Evolutionary conservation across 257 asterid species (phyloP).

Genomic region (Jacaranda mimosifolia): DNA sequence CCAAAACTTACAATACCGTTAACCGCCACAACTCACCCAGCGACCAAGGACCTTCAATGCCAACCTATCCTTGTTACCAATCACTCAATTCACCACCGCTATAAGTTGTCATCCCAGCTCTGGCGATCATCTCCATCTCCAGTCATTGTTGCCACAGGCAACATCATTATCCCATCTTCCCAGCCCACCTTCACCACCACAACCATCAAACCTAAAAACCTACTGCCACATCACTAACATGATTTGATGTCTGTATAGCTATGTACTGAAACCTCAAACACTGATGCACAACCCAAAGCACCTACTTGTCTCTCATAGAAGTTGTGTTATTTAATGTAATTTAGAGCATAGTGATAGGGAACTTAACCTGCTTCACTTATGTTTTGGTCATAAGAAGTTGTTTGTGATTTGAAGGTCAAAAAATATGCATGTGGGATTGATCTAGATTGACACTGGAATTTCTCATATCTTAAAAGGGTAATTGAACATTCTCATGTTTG

Average conservation of each 20-base stretch:
- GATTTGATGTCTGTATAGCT: neutral
- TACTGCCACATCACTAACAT: neutral
- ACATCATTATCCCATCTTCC: neutral
- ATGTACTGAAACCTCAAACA: neutral
- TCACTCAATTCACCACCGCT: neutral
- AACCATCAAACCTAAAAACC: neutral
- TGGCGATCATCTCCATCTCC: neutral
- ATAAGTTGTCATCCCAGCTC: neutral
- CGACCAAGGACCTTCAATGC: neutral
- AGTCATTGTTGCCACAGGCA: neutral
- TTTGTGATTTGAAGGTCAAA: too few relatives aligned
- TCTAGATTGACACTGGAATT: neutral
- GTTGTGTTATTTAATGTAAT: neutral
- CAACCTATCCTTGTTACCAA: neutral
- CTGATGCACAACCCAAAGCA: too few relatives aligned
- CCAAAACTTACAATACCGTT: neutral
- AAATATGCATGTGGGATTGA: too few relatives aligned
- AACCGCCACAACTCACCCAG: neutral
- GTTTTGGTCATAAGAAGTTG: neutral
- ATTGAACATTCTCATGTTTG: constrained; percentile 26
- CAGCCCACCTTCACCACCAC: neutral
- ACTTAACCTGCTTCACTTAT: neutral
- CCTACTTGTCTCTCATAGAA: neutral
- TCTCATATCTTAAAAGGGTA: neutral
- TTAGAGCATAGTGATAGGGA: neutral